These are phyloP conservation scores for Marchantia paleacea DNA, from an alignment of 225 moss, liverwort and hornwort species.

Conservation along the genomic window DNA sequence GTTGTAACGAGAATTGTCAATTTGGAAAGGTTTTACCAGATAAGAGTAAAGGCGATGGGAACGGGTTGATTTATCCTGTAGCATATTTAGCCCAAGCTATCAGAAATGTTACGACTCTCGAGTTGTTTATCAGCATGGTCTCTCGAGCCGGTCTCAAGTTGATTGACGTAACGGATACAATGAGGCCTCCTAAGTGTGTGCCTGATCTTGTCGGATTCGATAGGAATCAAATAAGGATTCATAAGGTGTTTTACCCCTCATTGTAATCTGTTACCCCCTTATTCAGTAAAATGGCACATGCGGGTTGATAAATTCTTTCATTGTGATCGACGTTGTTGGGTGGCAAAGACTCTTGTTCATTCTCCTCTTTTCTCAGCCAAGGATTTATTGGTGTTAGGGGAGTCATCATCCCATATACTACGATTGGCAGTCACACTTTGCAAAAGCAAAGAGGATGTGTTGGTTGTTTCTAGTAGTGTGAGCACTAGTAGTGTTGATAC, in stretches of 20 bases:
- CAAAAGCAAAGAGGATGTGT: no score
- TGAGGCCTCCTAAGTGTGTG: conserved; percentile 48
- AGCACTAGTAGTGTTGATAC: no score
- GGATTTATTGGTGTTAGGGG: no score
- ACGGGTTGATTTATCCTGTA: conserved; percentile 39
- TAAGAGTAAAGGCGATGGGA: not conserved
- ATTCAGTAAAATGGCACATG: not conserved
- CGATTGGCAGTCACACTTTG: no score
- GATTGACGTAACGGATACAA: conserved; percentile 52
- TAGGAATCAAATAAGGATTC: conserved; percentile 55
- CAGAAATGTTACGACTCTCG: conserved; percentile 62
- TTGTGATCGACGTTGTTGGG: no score
- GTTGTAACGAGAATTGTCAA: not conserved
- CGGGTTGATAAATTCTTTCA: no score
- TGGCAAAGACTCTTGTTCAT: no score
- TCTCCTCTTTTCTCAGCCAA: no score
- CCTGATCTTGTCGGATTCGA: conserved; percentile 44
- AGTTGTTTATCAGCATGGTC: conserved; percentile 55
- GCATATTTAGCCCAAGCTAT: conserved; percentile 76
- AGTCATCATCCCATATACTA: no score
- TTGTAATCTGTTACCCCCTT: not conserved
- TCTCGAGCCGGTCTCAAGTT: conserved; percentile 53
- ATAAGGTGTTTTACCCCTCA: conserved; percentile 43
- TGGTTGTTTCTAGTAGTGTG: no score
- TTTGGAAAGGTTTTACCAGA: not conserved